Percentiles rank a stretch among this genome's conserved stretches.
Evolutionary conservation across 768 basidiomycete species (phyloP).

Genomic region (Suillus variegatus): DNA sequence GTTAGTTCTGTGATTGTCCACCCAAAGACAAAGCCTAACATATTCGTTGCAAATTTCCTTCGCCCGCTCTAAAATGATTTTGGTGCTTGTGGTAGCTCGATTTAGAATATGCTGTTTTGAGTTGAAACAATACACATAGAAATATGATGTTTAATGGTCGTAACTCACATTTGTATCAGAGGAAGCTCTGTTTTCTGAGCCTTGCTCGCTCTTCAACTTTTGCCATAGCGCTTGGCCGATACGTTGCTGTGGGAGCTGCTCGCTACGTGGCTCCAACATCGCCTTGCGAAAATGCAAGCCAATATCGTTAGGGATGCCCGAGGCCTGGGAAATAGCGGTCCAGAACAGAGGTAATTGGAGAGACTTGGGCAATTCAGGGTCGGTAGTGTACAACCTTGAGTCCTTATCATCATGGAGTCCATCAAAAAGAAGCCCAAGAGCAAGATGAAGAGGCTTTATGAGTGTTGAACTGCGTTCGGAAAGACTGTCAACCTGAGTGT

Average conservation of each 20-base stretch:
- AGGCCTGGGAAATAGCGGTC: constrained; percentile 11
- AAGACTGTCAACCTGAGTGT: not conserved
- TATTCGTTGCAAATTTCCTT: not conserved
- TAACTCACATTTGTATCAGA: constrained; percentile 3
- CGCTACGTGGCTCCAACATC: not conserved
- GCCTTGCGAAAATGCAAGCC: not conserved
- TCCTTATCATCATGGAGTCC: not conserved
- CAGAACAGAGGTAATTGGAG: constrained; percentile 13
- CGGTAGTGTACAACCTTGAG: not conserved
- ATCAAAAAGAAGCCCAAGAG: constrained; percentile 10
- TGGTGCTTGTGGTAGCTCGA: not conserved
- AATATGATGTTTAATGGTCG: not conserved
- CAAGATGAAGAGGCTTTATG: constrained; percentile 11
- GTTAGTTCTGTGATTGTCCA: not conserved
- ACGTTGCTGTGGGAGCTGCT: not conserved
- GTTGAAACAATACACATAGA: not conserved
- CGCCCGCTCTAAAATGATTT: not conserved
- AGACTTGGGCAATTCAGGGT: constrained; percentile 1
- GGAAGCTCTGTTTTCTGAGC: not conserved
- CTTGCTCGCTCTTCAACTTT: constrained; percentile 1
- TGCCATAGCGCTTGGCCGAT: constrained; percentile 11
- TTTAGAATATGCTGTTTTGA: not conserved
- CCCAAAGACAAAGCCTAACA: not conserved
- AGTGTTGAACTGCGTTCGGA: not conserved
- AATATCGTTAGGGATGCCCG: not conserved